Evolutionary conservation across 768 basidiomycete genomes (phyloP).

Genomic region (Amylocystis lapponica): DNA sequence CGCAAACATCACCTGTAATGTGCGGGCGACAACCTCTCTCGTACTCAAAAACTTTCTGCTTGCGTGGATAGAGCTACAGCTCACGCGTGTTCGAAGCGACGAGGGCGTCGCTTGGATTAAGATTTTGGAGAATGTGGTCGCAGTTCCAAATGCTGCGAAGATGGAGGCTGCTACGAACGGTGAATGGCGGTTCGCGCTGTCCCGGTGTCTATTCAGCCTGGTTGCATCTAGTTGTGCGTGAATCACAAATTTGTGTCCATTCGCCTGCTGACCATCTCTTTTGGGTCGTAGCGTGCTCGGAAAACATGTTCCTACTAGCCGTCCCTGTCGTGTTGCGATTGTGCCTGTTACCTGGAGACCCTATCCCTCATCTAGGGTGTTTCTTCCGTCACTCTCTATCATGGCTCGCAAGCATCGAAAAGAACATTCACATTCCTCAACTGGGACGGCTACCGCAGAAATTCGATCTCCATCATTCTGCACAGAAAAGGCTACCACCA

Average conservation of each 20-base stretch:
- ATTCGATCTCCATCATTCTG: not conserved
- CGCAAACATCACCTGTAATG: constrained; percentile 66
- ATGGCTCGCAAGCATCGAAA: constrained; percentile 9
- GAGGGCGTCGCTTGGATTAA: constrained; percentile 58
- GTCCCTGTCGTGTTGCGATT: constrained; percentile 9
- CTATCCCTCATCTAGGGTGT: not conserved
- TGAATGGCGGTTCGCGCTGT: constrained; percentile 55
- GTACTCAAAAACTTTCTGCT: constrained; percentile 68
- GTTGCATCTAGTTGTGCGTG: no score
- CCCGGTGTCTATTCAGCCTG: constrained; percentile 44
- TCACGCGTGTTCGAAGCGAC: constrained; percentile 28
- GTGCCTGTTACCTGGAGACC: constrained; percentile 4
- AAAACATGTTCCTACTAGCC: not conserved
- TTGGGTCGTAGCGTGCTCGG: constrained; percentile 3
- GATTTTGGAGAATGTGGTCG: constrained; percentile 58
- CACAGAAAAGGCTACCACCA: not conserved
- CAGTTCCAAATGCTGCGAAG: constrained; percentile 43
- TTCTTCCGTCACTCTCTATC: constrained; percentile 2
- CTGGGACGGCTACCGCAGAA: not conserved
- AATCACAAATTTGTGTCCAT: not conserved
- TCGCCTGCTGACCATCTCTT: not conserved
- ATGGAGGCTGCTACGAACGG: constrained; percentile 48
- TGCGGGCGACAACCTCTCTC: constrained; percentile 63
- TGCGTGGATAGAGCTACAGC: constrained; percentile 79
- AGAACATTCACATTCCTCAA: constrained; percentile 7